Conservation (phyloP, 2,329 filamentous ascomycete genomes). For the Graphilbum sp. region DNA sequence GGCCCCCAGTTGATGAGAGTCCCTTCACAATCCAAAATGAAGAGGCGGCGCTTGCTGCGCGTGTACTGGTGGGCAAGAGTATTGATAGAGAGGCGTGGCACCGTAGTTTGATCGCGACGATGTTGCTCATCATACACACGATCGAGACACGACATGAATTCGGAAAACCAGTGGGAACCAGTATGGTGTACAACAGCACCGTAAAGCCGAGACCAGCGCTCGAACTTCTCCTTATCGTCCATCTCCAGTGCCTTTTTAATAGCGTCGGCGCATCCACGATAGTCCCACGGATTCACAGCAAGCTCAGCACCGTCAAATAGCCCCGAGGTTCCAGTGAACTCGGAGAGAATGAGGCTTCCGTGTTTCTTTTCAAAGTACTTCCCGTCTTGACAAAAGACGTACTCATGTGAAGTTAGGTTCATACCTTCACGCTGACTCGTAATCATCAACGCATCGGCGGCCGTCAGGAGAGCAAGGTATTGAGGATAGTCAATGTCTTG, state of each 20-base stretch:
- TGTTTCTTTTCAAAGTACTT: conserved; percentile 58
- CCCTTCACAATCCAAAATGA: conserved; percentile 88
- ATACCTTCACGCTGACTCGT: conserved; percentile 92
- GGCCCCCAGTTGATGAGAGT: conserved; percentile 80
- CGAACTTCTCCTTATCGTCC: conserved; percentile 53
- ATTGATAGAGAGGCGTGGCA: conserved; percentile 64
- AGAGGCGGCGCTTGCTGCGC: conserved; percentile 50
- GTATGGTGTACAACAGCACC: conserved; percentile 64
- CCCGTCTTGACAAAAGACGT: conserved; percentile 83
- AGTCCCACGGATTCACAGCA: conserved; percentile 90
- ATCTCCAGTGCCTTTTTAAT: conserved; percentile 76
- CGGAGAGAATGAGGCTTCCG: conserved; percentile 78
- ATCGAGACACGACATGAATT: conserved; percentile 54
- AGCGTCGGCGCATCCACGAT: conserved; percentile 70
- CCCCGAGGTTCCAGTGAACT: conserved; percentile 84
- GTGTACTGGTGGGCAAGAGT: conserved; percentile 50
- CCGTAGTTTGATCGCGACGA: conserved; percentile 66
- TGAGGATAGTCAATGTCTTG: conserved; percentile 89
- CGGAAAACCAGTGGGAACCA: conserved; percentile 71
- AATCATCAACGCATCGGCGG: conserved; percentile 86
- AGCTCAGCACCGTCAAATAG: conserved; percentile 70
- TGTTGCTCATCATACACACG: conserved; percentile 73
- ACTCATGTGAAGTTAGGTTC: conserved; percentile 93
- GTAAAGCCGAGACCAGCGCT: conserved; percentile 59
- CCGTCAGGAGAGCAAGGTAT: conserved; percentile 78